Evolutionary conservation across 176 grass and related monocot genomes (phyloP).

Genomic region (Melocanna baccifera): DNA sequence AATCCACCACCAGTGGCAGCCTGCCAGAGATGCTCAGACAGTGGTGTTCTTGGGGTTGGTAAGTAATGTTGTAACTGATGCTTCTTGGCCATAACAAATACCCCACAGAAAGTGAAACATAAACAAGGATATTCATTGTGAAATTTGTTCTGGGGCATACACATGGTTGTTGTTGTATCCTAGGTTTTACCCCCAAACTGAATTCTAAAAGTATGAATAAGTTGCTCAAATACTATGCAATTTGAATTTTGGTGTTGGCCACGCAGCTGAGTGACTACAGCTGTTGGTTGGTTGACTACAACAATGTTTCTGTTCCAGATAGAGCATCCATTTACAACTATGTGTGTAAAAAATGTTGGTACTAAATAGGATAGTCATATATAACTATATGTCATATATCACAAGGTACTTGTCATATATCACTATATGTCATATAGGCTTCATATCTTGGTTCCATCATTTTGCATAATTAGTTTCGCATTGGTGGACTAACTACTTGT

Average conservation of each 20-base stretch:
- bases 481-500: conserved; percentile 18
- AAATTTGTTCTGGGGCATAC: neutral
- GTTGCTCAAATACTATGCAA: neutral
- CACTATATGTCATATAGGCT: neutral
- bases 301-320: neutral
- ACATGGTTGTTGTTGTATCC: neutral
- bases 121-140: neutral
- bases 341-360: neutral
- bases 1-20: conserved; percentile 74
- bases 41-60: conserved; percentile 94
- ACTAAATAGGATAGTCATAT: neutral
- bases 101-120: neutral
- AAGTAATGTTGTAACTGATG: conserved; percentile 35
- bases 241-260: conserved; percentile 9
- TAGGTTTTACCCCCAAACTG: neutral
- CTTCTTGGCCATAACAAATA: conserved; percentile 1
- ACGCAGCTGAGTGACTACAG: neutral
- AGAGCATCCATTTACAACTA: neutral
- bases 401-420: neutral
- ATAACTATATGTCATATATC: neutral
- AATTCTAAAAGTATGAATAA: conserved; percentile 2
- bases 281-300: neutral
- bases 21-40: conserved; percentile 92
- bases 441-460: conserved; percentile 12
- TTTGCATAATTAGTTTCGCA: conserved; percentile 9